Evolutionary conservation across 2,329 filamentous ascomycete species (phyloP), one percentile per base, ranked within the genome.

Genomic region (Tricladium varicosporioides): DNA sequence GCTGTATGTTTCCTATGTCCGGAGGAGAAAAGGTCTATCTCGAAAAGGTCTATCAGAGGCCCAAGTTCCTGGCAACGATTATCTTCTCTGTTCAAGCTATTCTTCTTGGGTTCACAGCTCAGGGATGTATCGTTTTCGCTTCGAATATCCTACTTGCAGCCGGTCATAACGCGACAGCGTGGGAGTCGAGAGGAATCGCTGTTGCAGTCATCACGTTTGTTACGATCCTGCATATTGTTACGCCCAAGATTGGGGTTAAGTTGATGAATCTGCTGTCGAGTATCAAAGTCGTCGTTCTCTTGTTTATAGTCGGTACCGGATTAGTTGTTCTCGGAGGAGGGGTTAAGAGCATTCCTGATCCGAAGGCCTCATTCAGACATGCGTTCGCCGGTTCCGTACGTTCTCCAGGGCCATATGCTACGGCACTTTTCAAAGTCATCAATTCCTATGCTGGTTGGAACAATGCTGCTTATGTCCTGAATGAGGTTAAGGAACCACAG

Each of bases 121-220:
- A 81, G 33, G 87, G 88, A 63, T 78, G 84, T 0, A 80, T 88
- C 78, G 82, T 87, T 11, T 36, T 82, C 84, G 76, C 77, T 0
- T 74, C 77, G 1, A 77, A 77, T 48, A 80, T 80, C 63, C 76
- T 76, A 22, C 74, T 79, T 43, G 75, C 79, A 13, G 76, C 79
- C 44, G 77, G 76, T 47, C 71, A 77, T 59, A 68, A 71, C 8
- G 72, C 69, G 47, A 78, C 79, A 0, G 69, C 73, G 10, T 79
- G 75, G 76, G 77, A 77, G 51, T 74, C 78, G 56, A 73, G 77
- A 49, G 74, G 72, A 18, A 74, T 81, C 49, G 78, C 77, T 5
- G 67, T 80, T 52, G 71, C 71, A 1, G 76, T 75, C 53, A 75
- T 80, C 16, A 74, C 76, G 0, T 63, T 69, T 10, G 75, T 78